Base-by-base conservation (phyloP, 306 rosid genomes). In the Citrullus amarus region DNA sequence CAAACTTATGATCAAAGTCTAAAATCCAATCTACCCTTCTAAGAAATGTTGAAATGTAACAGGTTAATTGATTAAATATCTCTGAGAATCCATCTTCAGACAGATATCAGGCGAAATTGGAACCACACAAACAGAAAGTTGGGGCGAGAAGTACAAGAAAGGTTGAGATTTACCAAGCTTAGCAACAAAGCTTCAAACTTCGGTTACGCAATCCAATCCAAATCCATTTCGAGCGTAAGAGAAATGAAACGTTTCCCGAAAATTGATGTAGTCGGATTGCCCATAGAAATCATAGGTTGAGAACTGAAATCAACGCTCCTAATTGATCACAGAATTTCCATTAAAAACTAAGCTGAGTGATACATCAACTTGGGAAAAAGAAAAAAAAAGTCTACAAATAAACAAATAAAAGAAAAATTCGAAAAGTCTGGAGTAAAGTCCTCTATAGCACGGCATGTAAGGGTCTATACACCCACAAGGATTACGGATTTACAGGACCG, bases 401-500 rank as follows among this genome's bases (percentile, higher is more conserved):
- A 73, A 73, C 78, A 73, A 73, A 53, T 73, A 53, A 79, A 41
- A 53, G 5, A 17, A 86, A 83, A 82, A 76, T 79, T 79, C 77
- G 78, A 84, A 58, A 78, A 53, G 62, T 32, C 54, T 68, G 15
- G 18, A 50, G 57, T 30, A 72, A 51, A 74, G 34, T 74, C 78
- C 78, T 73, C 78, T 51, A 53, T 73, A 73, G 62, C 46, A 17
- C 28, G 78, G 50, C 30, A 74, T 53, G 63, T 53, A 63, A 48
- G 77, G 48, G 67, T 67, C 53, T 73, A 65, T 81, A 85, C 85
- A 81, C 80, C 87, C 81, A 38, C 75, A 69, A 71, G 51, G 77
- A 79, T 53, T 74, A 78, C 84, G 84, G 79, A 82, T 89, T 85
- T 86, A 92, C 97, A 92, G 66, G 76, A 78, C 86, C 87, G 85